Conservation (phyloP, 768 basidiomycete species). For the Mycena sanguinolenta region DNA sequence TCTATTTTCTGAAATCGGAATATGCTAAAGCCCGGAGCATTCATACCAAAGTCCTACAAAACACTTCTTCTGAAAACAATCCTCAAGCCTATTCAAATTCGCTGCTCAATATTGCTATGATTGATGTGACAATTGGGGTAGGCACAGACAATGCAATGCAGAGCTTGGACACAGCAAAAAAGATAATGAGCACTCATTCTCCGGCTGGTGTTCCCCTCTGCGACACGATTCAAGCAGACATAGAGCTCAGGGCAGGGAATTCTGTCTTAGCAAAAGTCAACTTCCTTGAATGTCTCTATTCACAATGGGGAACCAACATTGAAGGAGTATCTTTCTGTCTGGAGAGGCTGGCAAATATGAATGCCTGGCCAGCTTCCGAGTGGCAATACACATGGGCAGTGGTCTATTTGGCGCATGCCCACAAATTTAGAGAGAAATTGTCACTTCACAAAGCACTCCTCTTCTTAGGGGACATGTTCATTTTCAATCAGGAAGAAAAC, state of each 20-base stretch:
- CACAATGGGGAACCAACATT: not conserved
- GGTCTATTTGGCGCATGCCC: no score
- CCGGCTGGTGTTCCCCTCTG: not conserved
- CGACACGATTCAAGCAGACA: not conserved
- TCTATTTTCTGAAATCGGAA: no score
- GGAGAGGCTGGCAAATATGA: no score
- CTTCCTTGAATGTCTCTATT: not conserved
- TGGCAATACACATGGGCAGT: no score
- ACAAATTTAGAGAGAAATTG: no score
- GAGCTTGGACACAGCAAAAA: not conserved
- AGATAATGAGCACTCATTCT: not conserved
- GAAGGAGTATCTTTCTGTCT: not conserved
- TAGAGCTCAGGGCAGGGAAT: not conserved
- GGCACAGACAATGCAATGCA: not conserved
- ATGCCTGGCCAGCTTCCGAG: not conserved
- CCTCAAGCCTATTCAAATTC: no score
- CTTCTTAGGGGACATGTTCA: no score
- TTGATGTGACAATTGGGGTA: not conserved
- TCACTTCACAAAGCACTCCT: no score
- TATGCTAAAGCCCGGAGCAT: no score
- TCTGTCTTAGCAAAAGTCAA: not conserved
- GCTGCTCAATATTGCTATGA: not conserved
- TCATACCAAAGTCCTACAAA: no score
- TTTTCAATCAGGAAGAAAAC: no score
- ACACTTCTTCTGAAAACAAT: not conserved